phyloP scores from a whole-genome alignment of 2,329 filamentous ascomycete genomes.

The Botrytis cinerea region DNA sequence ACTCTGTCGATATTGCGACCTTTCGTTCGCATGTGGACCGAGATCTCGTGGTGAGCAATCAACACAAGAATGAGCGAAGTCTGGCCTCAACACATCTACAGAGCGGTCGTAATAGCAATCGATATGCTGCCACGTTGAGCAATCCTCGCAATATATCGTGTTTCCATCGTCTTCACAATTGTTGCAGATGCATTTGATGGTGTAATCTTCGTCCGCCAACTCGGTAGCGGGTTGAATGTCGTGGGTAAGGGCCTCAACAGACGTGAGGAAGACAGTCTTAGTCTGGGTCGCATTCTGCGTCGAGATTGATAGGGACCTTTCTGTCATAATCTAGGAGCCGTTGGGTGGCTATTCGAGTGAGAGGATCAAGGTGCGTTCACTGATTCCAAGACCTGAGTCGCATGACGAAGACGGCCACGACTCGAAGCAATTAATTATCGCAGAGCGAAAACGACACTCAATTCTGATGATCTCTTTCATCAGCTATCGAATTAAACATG shows the following conservation, averaged over 20 bases:
- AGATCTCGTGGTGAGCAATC: constrained; percentile 81
- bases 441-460: constrained; percentile 34
- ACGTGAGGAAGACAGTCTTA: constrained; percentile 32
- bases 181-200: constrained; percentile 96
- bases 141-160: constrained; percentile 93
- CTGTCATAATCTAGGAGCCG: constrained; percentile 46
- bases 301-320: constrained; percentile 42
- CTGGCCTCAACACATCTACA: constrained; percentile 68
- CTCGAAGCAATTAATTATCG: constrained; percentile 39
- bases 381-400: constrained; percentile 42
- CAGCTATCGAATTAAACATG: constrained; percentile 31
- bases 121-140: constrained; percentile 98
- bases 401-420: constrained; percentile 44
- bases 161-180: constrained; percentile 95
- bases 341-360: constrained; percentile 39
- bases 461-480: constrained; percentile 35
- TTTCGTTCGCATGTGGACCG: constrained; percentile 70
- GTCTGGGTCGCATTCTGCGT: constrained; percentile 43
- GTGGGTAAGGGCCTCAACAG: constrained; percentile 31
- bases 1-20: constrained; percentile 64
- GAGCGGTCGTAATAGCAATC: constrained; percentile 88
- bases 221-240: constrained; percentile 46
- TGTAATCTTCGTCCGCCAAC: constrained; percentile 74
- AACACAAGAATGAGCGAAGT: constrained; percentile 80
- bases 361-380: constrained; percentile 42